These are phyloP conservation scores for Plasmodium vinckei DNA, from an alignment of 169 alveolate species.

Conservation along the genomic window DNA sequence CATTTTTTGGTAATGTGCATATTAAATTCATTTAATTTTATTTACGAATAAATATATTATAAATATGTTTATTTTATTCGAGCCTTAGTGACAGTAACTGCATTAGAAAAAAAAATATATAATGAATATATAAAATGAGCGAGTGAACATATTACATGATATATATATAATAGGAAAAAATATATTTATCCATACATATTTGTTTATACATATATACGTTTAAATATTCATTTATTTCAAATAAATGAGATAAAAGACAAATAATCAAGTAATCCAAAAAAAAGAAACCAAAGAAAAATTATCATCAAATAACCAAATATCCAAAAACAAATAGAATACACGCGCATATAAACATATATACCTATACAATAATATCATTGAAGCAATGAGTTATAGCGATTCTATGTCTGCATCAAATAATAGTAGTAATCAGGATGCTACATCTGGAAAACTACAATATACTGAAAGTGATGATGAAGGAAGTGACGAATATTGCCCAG, in stretches of 20 bases:
- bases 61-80: neutral
- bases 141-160: neutral
- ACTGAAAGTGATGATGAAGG: conserved; percentile 77
- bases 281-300: neutral
- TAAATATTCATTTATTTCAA: neutral
- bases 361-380: neutral
- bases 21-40: neutral
- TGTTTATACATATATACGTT: conserved; percentile 10
- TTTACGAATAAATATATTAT: neutral
- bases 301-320: conserved; percentile 4
- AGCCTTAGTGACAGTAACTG: too few species aligned
- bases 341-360: neutral
- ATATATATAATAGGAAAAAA: neutral
- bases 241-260: neutral
- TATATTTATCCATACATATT: conserved; percentile 17
- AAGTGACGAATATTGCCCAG: conserved; percentile 77
- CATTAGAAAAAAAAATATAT: neutral
- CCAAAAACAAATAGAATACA: neutral
- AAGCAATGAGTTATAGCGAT: conserved; percentile 58
- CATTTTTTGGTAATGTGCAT: neutral
- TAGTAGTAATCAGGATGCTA: conserved; percentile 63
- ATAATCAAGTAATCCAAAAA: neutral
- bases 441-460: conserved; percentile 66
- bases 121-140: neutral
- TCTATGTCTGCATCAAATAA: conserved; percentile 45